phyloP scores from a whole-genome alignment of 805 yeast species.

The Myxozyma mucilagina region DNA sequence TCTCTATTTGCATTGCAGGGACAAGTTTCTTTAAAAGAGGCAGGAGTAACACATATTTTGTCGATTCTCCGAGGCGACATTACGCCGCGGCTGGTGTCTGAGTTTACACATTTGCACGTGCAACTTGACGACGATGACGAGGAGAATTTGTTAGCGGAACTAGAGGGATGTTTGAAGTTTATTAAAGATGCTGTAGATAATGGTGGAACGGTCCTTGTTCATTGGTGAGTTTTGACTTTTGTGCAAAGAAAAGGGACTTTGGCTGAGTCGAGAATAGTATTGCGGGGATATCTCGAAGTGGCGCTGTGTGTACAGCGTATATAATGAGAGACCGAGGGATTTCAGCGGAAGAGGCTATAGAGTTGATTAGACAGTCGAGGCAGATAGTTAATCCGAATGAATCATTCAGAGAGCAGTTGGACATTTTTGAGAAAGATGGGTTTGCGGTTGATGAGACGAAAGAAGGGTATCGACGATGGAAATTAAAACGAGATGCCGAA shows the following conservation, averaged over 20 bases:
- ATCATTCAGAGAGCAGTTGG: constrained; percentile 71
- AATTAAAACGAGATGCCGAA: constrained; percentile 39
- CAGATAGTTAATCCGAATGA: constrained; percentile 67
- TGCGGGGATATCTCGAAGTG: constrained; percentile 92
- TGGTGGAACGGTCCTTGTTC: constrained; percentile 44
- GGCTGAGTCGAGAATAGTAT: constrained; percentile 59
- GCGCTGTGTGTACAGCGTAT: constrained; percentile 82
- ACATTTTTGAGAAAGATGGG: constrained; percentile 54
- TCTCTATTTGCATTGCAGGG: constrained; percentile 65
- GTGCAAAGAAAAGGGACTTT: not conserved
- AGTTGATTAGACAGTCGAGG: constrained; percentile 71
- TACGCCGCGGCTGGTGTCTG: constrained; percentile 51
- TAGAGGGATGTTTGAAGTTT: constrained; percentile 63
- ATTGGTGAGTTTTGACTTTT: constrained; percentile 43
- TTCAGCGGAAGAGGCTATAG: constrained; percentile 60
- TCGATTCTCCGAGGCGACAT: constrained; percentile 67
- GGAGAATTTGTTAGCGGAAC: constrained; percentile 62
- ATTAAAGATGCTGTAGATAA: constrained; percentile 54
- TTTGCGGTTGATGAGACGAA: constrained; percentile 37
- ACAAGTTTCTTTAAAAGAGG: constrained; percentile 51
- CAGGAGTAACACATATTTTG: constrained; percentile 68
- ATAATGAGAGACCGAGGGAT: constrained; percentile 76
- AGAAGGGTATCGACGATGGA: constrained; percentile 45
- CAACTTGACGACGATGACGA: constrained; percentile 71
- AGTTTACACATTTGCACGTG: constrained; percentile 52